These are phyloP conservation scores for Lachnellula cervina DNA, from an alignment of 2,329 filamentous ascomycete genomes.

Conservation along the genomic window DNA sequence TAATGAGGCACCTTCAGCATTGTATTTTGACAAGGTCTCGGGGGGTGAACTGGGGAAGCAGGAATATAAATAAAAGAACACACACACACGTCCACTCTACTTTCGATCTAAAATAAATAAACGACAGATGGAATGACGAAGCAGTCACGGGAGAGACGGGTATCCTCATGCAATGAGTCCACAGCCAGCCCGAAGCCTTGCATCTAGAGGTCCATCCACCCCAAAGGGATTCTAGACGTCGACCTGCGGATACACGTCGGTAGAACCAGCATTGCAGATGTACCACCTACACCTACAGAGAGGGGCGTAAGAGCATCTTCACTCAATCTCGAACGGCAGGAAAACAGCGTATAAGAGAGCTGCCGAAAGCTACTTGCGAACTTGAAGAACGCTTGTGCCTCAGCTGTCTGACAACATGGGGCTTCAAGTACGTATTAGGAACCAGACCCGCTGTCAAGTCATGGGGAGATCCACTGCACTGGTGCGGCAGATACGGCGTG, in stretches of 20 bases:
- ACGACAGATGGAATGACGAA: not conserved
- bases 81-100: not conserved
- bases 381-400: not conserved
- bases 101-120: not conserved
- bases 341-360: conserved; percentile 11
- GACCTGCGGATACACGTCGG: not conserved
- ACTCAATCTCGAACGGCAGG: not conserved
- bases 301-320: too few relatives aligned
- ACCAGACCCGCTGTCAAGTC: not conserved
- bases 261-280: too few relatives aligned
- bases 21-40: not conserved
- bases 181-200: not conserved
- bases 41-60: too few relatives aligned
- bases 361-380: conserved; percentile 1
- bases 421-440: not conserved
- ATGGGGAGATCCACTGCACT: too few relatives aligned
- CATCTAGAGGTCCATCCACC: not conserved
- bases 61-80: too few relatives aligned
- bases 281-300: too few relatives aligned
- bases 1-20: not conserved
- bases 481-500: not conserved
- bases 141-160: not conserved
- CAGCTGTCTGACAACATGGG: not conserved
- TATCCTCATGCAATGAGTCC: not conserved
- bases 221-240: not conserved